These are phyloP conservation scores for Neurospora africana DNA, from an alignment of 495 filamentous ascomycete genomes.

Conservation along the genomic window DNA sequence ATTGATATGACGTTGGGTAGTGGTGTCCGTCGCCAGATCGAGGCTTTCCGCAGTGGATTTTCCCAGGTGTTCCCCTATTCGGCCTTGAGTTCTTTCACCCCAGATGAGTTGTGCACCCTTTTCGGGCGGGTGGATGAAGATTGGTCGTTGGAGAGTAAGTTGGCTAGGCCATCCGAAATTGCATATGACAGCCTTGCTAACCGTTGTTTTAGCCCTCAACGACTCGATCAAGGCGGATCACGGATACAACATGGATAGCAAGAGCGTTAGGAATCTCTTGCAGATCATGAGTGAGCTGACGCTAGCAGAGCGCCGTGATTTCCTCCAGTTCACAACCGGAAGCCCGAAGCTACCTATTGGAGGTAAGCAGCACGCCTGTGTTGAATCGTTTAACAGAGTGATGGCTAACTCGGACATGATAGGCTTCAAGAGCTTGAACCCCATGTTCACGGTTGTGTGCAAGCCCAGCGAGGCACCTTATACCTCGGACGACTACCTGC, in stretches of 20 bases:
- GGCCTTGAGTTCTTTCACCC: constrained; percentile 87
- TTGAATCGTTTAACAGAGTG: not conserved
- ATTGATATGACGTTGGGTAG: constrained; percentile 82
- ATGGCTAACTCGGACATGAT: not conserved
- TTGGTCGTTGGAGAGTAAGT: constrained; percentile 93
- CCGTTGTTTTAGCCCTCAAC: constrained; percentile 58
- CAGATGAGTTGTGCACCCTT: constrained; percentile 89
- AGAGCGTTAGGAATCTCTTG: constrained; percentile 85
- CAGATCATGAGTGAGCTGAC: constrained; percentile 90
- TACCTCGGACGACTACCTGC: constrained; percentile 91
- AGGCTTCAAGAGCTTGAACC: constrained; percentile 96
- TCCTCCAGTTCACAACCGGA: constrained; percentile 96
- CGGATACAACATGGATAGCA: constrained; percentile 98
- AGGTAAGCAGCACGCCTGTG: constrained; percentile 46
- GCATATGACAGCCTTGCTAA: constrained; percentile 4
- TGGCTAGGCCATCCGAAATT: not conserved
- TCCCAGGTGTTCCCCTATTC: constrained; percentile 95
- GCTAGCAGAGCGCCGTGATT: constrained; percentile 70
- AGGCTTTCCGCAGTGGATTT: constrained; percentile 86
- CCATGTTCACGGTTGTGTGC: constrained; percentile 98
- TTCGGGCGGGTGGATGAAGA: constrained; percentile 94
- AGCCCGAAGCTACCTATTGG: constrained; percentile 98
- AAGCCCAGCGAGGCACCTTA: constrained; percentile 93
- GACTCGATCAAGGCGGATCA: constrained; percentile 99
- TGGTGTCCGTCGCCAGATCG: constrained; percentile 80